A percentile compares a stretch with the other conserved stretches of the same genome.
Evolutionary conservation across 2,329 filamentous ascomycete species (phyloP).

Genomic region (Colletotrichum lupini): DNA sequence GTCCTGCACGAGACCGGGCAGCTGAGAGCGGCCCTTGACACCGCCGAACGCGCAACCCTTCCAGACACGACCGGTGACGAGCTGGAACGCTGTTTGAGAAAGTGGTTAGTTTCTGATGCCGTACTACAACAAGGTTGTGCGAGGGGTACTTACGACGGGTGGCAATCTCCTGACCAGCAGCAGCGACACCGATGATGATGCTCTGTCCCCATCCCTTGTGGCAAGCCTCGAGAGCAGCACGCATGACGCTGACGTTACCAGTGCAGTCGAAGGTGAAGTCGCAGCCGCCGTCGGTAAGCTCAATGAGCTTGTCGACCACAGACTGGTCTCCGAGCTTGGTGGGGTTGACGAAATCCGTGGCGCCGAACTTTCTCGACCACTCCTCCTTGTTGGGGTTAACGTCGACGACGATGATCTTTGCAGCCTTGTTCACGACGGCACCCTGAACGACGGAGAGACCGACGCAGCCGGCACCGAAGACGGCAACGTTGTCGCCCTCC

Average conservation of each 20-base stretch:
- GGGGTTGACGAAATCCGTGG: conserved; percentile 97
- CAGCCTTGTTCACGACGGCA: conserved; percentile 84
- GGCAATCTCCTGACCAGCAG: conserved; percentile 93
- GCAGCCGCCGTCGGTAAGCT: conserved; percentile 97
- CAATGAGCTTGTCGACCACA: conserved; percentile 91
- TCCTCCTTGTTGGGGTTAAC: conserved; percentile 91
- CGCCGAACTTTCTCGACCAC: conserved; percentile 94
- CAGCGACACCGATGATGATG: conserved; percentile 97
- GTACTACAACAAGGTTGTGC: not conserved
- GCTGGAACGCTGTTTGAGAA: conserved; percentile 82
- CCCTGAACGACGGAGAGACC: conserved; percentile 96
- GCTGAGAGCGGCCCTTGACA: conserved; percentile 95
- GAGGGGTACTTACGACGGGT: conserved; percentile 80
- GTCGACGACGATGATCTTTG: conserved; percentile 78
- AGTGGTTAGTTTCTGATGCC: not conserved
- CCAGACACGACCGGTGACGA: conserved; percentile 98
- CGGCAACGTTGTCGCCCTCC: conserved; percentile 86
- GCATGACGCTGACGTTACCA: conserved; percentile 95
- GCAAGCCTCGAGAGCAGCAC: conserved; percentile 94
- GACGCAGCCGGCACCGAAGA: conserved; percentile 97
- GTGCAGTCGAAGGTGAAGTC: conserved; percentile 99
- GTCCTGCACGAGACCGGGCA: conserved; percentile 87
- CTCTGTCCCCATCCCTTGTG: conserved; percentile 99
- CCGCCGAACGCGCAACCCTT: conserved; percentile 98
- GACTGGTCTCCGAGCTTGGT: conserved; percentile 80